phyloP scores from a whole-genome alignment of 2,329 filamentous ascomycete genomes.

The Phoma herbarum region DNA sequence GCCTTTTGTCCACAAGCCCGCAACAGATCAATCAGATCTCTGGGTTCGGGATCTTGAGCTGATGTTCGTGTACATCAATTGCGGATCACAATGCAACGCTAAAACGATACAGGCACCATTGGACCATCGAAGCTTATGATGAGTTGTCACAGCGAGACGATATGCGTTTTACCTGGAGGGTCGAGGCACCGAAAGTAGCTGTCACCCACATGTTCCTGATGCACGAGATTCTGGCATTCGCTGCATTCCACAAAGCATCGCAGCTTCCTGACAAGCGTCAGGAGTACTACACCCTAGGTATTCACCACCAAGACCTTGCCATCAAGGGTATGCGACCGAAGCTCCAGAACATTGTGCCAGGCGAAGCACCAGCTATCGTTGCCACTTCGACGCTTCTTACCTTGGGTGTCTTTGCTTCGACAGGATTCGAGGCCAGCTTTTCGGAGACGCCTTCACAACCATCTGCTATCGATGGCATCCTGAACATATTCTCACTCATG shows the following conservation, averaged over 20 bases:
- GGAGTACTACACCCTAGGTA: conserved; percentile 46
- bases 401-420: conserved; percentile 44
- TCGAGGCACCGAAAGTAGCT: conserved; percentile 48
- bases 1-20: conserved; percentile 38
- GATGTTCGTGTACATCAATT: conserved; percentile 35
- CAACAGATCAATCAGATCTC: conserved; percentile 33
- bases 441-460: conserved; percentile 17
- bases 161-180: conserved; percentile 45
- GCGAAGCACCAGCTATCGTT: conserved; percentile 45
- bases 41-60: conserved; percentile 48
- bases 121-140: conserved; percentile 40
- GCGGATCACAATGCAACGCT: not conserved
- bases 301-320: conserved; percentile 51
- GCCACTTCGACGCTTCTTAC: conserved; percentile 44
- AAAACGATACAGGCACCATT: conserved; percentile 39
- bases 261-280: conserved; percentile 35
- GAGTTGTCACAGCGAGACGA: conserved; percentile 38
- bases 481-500: conserved; percentile 48
- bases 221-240: conserved; percentile 54
- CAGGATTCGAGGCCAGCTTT: conserved; percentile 34
- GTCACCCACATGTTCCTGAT: conserved; percentile 50
- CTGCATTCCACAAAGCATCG: conserved; percentile 51
- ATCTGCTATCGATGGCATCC: conserved; percentile 41
- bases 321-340: conserved; percentile 42
- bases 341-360: conserved; percentile 39